Evolutionary conservation across 192 early-diverging fungal species (phyloP).

Genomic region (Linnemannia schmuckeri): DNA sequence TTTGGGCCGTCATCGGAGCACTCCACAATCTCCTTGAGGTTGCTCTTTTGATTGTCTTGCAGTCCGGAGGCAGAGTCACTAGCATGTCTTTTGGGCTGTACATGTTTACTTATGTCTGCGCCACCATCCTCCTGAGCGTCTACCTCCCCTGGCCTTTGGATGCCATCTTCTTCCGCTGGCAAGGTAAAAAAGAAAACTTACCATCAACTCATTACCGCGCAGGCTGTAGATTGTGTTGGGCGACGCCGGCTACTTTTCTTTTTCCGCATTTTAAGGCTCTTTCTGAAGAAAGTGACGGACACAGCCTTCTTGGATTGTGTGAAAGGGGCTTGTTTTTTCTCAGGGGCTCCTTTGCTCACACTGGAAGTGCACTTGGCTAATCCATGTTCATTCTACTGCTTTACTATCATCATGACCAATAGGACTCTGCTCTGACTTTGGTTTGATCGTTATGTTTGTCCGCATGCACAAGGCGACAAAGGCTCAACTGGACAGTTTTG

Average conservation of each 20-base stretch:
- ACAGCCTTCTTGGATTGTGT: neutral
- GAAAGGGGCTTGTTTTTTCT: neutral
- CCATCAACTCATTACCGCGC: neutral
- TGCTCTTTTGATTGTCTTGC: slow-evolving; percentile 52
- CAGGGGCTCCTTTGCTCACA: neutral
- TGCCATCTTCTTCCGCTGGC: slow-evolving; percentile 57
- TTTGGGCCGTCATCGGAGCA: slow-evolving; percentile 55
- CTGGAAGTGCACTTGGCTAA: neutral
- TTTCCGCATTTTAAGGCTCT: neutral
- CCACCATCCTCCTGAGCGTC: slow-evolving; percentile 38
- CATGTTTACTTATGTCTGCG: slow-evolving; percentile 46
- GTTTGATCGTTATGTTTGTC: slow-evolving; percentile 44
- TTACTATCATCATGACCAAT: neutral
- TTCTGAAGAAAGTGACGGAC: neutral
- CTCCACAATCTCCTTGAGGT: slow-evolving; percentile 61
- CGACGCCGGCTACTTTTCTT: neutral
- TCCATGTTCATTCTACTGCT: neutral
- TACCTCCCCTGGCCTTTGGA: slow-evolving; percentile 54
- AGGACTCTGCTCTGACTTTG: slow-evolving; percentile 58
- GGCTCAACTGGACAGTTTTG: slow-evolving; percentile 39
- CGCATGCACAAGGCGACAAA: slow-evolving; percentile 41
- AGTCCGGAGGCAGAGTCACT: slow-evolving; percentile 49
- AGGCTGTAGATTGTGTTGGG: neutral
- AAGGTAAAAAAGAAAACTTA: slow-evolving; percentile 31
- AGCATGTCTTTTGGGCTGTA: slow-evolving; percentile 47